Evolutionary conservation across 106 monocot genomes (phyloP).

Genomic region (Phalaenopsis aphrodite): DNA sequence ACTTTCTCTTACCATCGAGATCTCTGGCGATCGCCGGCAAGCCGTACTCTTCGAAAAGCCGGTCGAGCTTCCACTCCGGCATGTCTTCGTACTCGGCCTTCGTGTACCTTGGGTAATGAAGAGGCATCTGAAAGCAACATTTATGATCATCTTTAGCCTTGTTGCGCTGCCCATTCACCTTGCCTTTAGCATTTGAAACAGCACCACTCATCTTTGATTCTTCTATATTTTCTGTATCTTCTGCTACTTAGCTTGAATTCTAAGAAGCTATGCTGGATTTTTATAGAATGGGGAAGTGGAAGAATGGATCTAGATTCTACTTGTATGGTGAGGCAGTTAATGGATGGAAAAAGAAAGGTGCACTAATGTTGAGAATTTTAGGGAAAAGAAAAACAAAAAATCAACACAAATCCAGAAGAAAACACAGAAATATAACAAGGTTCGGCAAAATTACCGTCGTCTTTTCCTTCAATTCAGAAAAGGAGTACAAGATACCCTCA

Average conservation of each 20-base stretch:
- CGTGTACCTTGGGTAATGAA: slow-evolving; percentile 57
- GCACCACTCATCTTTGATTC: background rate
- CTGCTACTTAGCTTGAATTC: background rate
- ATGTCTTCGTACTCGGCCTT: slow-evolving; percentile 42
- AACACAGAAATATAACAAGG: no score
- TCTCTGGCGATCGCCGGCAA: slow-evolving; percentile 33
- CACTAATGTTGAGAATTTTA: background rate
- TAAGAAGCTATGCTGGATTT: background rate
- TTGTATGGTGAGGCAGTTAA: background rate
- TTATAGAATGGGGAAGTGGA: background rate
- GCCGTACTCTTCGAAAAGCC: slow-evolving; percentile 47
- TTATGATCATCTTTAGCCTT: background rate
- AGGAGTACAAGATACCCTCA: no score
- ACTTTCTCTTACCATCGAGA: slow-evolving; percentile 34
- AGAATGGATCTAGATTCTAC: background rate
- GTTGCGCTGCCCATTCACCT: no score
- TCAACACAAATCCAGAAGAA: no score
- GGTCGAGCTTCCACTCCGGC: slow-evolving; percentile 58
- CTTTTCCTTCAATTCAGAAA: no score
- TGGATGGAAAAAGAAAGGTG: background rate
- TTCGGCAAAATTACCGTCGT: no score
- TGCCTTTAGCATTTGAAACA: no score
- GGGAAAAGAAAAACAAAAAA: no score
- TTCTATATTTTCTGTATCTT: background rate
- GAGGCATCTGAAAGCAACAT: slow-evolving; percentile 49